Conservation (phyloP, 164 flowering plant genomes). For the Magnolia sinica region DNA sequence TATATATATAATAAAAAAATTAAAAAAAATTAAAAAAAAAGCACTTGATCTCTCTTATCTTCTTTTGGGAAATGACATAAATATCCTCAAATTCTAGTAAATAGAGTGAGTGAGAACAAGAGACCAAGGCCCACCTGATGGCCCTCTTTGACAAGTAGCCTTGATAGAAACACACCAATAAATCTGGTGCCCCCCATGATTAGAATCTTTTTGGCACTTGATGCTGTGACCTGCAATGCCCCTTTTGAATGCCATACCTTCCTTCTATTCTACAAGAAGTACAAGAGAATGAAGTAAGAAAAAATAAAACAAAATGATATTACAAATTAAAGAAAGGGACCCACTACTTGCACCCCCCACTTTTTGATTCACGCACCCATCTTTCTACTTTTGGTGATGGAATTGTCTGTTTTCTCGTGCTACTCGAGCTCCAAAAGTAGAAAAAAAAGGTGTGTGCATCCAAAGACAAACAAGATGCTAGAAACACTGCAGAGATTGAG, state of each 20-base stretch:
- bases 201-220: slow-evolving; percentile 75
- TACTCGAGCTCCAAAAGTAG: no score
- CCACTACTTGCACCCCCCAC: no score
- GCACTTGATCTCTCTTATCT: neutral
- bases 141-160: slow-evolving; percentile 87
- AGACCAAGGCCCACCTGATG: slow-evolving; percentile 55
- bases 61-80: neutral
- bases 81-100: neutral
- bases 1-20: no score
- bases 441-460: no score
- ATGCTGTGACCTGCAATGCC: slow-evolving; percentile 59
- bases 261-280: slow-evolving; percentile 45
- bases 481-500: no score
- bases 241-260: slow-evolving; percentile 55
- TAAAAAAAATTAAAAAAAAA: no score
- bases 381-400: no score
- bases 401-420: no score
- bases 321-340: no score
- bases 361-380: no score
- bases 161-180: slow-evolving; percentile 85
- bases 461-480: no score
- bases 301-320: neutral
- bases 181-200: slow-evolving; percentile 99
- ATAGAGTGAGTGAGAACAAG: neutral
- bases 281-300: neutral